A percentile compares a stretch with the other conserved stretches of the same genome.
Evolutionary conservation across 805 yeast genomes (phyloP).

Genomic region (Pichia sporocuriosa): DNA sequence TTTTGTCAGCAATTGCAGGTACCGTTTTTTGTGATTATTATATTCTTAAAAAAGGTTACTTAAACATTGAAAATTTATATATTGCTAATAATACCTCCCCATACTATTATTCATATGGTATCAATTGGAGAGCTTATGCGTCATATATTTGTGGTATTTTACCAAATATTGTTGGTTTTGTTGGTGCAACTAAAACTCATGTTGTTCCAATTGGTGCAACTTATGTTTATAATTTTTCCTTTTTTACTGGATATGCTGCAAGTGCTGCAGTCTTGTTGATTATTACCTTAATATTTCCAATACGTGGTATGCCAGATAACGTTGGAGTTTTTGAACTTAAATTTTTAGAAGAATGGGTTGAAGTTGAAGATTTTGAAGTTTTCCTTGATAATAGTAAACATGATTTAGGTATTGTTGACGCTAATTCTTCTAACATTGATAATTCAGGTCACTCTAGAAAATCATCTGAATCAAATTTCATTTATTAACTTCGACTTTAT

Average conservation of each 20-base stretch:
- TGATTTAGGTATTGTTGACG: neutral
- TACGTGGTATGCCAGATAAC: conserved; percentile 34
- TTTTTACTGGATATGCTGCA: conserved; percentile 65
- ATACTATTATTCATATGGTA: conserved; percentile 62
- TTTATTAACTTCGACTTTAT: no score
- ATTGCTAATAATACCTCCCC: conserved; percentile 35
- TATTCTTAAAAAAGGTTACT: conserved; percentile 66
- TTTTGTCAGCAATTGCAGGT: conserved; percentile 79
- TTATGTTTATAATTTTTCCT: conserved; percentile 64
- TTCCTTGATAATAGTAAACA: conserved; percentile 11
- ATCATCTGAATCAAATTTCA: no score
- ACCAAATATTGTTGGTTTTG: conserved; percentile 84
- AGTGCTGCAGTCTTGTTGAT: conserved; percentile 50
- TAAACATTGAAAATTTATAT: conserved; percentile 61
- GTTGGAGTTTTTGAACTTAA: conserved; percentile 40
- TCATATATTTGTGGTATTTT: conserved; percentile 77
- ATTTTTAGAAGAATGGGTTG: conserved; percentile 58
- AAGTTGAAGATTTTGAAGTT: conserved; percentile 56
- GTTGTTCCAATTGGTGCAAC: conserved; percentile 73
- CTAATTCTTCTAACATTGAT: no score
- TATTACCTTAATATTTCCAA: conserved; percentile 47
- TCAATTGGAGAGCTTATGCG: conserved; percentile 77
- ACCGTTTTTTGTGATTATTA: conserved; percentile 62
- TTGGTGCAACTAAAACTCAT: conserved; percentile 69
- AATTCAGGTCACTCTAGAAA: no score